Evolutionary conservation across 208 protist species (phyloP), one percentile per base, ranked within the genome.

Genomic region (Leishmania amazonensis): DNA sequence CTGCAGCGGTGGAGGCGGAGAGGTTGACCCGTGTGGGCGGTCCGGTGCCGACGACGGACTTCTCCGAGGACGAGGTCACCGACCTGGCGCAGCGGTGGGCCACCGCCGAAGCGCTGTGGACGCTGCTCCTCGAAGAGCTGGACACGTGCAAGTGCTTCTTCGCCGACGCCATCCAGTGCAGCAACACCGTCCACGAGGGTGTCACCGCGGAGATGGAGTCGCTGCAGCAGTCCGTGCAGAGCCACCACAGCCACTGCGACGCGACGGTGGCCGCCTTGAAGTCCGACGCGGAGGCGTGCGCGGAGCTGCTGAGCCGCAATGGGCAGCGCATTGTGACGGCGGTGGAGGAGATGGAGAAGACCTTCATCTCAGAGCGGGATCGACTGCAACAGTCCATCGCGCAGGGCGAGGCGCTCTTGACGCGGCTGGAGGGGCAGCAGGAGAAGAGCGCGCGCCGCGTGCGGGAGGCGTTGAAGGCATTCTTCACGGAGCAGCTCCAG

Each of bases 391-490:
- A 35, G 38, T 87, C 90, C 17, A 82, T 97, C 24, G 60, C 81
- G 5, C 38, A 62, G 2, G 88, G 91, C 65, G n/a, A 74, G n/a
- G 78, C 86, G 21, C 73, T 31, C 19, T 79, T 94, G 35, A 84
- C 78, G 64, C 85, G 89, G 78, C 90, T 88, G 60, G 91, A 83
- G 76, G 87, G 74, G 28, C 75, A 82, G 53, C 94, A 97, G 60
- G 94, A 97, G 71, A 90, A 90, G 62, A 85, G 89, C 47, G 88
- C 89, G 1, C 94, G 94, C 7, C 92, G 92, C 38, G 88, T 96
- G 45, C 89, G 94, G 0, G 94, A 97, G 84, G 85, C 85, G 0
- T 80, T 93, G 28, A 97, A 97, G 83, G 92, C 89, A 71, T 86
- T 88, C 72, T 91, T 93, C 75, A 60, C 77, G 76, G 94, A 97